A percentile compares a stretch with the other conserved stretches of the same genome.
Evolutionary conservation across 2,329 filamentous ascomycete species (phyloP).

Genomic region (Ophiostoma perfectum): DNA sequence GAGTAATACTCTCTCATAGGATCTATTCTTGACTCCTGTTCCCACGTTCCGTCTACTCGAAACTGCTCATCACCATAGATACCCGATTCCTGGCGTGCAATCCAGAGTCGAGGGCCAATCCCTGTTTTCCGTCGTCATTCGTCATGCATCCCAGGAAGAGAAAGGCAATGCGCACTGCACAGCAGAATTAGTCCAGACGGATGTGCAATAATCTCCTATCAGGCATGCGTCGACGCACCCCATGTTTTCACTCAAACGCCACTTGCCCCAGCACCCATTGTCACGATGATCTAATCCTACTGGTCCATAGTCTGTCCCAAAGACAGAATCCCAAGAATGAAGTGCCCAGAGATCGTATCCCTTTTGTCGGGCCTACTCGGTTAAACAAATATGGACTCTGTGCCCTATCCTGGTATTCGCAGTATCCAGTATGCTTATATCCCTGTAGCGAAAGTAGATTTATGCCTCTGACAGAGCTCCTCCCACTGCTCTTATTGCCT

Average conservation of each 20-base stretch:
- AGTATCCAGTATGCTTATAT: background rate
- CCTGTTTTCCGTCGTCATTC: background rate
- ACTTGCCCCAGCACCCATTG: no score
- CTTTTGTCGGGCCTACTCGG: conserved; percentile 1
- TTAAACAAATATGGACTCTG: conserved; percentile 1
- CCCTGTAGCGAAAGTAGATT: background rate
- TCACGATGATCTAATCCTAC: no score
- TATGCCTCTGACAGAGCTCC: background rate
- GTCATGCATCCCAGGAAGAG: background rate
- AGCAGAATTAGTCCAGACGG: no score
- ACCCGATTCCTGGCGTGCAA: background rate
- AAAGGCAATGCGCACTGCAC: no score
- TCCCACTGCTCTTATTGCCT: background rate
- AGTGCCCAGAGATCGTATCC: conserved; percentile 4
- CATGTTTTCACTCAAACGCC: no score
- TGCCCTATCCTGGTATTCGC: background rate
- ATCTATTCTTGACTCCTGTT: no score
- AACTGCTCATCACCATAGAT: background rate
- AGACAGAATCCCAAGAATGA: background rate
- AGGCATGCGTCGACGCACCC: background rate
- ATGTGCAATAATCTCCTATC: background rate
- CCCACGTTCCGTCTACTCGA: background rate
- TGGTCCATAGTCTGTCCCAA: no score
- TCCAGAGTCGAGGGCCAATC: no score
- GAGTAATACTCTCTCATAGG: no score